Evolutionary conservation across 768 basidiomycete genomes (phyloP).

Genomic region (Leucosporidium yakuticum): DNA sequence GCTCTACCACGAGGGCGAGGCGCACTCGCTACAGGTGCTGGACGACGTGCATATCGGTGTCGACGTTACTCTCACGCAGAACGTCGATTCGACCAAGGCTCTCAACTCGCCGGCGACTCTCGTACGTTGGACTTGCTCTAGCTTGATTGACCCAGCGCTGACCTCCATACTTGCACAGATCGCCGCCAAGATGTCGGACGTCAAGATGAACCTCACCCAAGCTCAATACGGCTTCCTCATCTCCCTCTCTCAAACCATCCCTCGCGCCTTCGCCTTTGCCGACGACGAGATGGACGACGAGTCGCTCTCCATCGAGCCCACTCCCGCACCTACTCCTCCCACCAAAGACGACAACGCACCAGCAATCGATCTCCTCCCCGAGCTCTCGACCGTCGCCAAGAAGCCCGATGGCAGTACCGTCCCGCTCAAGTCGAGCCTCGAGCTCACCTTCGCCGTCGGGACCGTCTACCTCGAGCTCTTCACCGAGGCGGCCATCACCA

Average conservation of each 20-base stretch:
- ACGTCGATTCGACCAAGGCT: slow-evolving; percentile 54
- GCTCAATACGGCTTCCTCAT: slow-evolving; percentile 71
- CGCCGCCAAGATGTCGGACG: slow-evolving; percentile 67
- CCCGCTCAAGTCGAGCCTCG: slow-evolving; percentile 60
- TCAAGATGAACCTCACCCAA: slow-evolving; percentile 76
- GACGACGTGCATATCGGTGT: slow-evolving; percentile 76
- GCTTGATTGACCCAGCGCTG: not conserved
- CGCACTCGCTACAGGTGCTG: slow-evolving; percentile 71
- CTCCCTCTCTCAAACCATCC: slow-evolving; percentile 61
- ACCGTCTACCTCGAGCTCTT: slow-evolving; percentile 80
- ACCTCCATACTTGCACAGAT: slow-evolving; percentile 50
- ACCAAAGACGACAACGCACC: not conserved
- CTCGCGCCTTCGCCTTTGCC: slow-evolving; percentile 55
- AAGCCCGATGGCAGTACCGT: slow-evolving; percentile 41
- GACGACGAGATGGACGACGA: slow-evolving; percentile 47
- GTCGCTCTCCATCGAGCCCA: slow-evolving; percentile 13
- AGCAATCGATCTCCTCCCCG: slow-evolving; percentile 45
- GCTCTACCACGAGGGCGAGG: slow-evolving; percentile 51
- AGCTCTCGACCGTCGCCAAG: slow-evolving; percentile 41
- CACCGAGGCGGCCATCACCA: slow-evolving; percentile 57
- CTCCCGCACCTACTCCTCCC: slow-evolving; percentile 5
- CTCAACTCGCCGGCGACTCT: slow-evolving; percentile 63
- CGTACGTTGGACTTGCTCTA: slow-evolving; percentile 48
- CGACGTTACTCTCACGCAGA: slow-evolving; percentile 59
- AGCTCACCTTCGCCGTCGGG: slow-evolving; percentile 64